A percentile compares a stretch with the other conserved stretches of the same genome.
phyloP scores from a whole-genome alignment of 2,329 filamentous ascomycete genomes.

The Mycosphaerelloides madeirae region DNA sequence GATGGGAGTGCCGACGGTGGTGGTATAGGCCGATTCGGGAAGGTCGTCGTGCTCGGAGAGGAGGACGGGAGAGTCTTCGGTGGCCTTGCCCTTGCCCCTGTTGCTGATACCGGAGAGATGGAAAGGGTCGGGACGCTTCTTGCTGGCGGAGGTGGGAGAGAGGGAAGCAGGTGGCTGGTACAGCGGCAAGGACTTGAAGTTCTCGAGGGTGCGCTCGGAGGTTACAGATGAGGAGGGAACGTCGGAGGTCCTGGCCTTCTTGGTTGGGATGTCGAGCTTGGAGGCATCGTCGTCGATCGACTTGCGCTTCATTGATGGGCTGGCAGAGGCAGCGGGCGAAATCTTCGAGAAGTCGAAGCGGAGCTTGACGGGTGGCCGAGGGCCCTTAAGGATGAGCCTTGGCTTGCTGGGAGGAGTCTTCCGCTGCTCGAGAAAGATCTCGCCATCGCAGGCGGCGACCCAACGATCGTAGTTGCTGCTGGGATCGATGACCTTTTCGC shows the following conservation, averaged over 20 bases:
- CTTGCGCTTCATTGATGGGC: background rate
- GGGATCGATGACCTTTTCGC: conserved; percentile 21
- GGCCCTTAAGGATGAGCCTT: background rate
- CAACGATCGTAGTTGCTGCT: conserved; percentile 24
- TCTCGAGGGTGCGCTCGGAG: too few relatives aligned
- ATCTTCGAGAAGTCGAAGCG: too few relatives aligned
- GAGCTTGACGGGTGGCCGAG: background rate
- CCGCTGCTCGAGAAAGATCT: background rate
- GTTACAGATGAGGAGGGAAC: too few relatives aligned
- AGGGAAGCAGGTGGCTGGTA: background rate
- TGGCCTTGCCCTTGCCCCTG: background rate
- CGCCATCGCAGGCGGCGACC: conserved; percentile 8
- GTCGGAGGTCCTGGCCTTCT: background rate
- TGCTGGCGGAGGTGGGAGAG: background rate
- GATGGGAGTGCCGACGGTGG: background rate
- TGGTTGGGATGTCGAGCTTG: background rate
- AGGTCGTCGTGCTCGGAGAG: background rate
- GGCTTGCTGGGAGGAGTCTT: background rate
- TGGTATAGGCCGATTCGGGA: background rate
- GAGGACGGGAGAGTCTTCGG: background rate
- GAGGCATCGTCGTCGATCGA: background rate
- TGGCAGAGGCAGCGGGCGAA: background rate
- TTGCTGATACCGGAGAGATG: background rate
- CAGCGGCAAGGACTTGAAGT: background rate
- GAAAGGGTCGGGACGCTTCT: background rate